Evolutionary conservation across 371 early-diverging fungal species (phyloP), one percentile per base, ranked within the genome.

Genomic region (Basidiobolus meristosporus): DNA sequence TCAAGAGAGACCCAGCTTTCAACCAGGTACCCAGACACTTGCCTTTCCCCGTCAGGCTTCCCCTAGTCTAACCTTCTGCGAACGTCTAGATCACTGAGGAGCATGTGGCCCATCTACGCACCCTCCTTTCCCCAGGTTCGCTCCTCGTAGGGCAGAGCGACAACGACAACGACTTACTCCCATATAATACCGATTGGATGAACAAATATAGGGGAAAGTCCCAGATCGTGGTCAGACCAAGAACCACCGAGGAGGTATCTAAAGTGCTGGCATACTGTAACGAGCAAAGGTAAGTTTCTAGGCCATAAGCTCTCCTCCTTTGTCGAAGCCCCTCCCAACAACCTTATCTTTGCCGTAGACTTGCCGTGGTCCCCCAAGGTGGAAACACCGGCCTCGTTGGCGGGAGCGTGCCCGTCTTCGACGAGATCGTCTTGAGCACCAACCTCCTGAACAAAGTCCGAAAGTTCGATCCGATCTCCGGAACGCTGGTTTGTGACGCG

Each of bases 281-380:
- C 44, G 70, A 73, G 6, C 59, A 79, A 41, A 65, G 47, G 70
- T 67, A 59, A 48, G 47, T 17, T 7, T 2, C 17, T 16, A 2
- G 12, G 14, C 23, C 20, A 16, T 10, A 31, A n/a, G 10, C n/a
- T 31, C 10, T n/a, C n/a, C 31, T n/a, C 31, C 31, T 31, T 30
- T 15, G n/a, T 14, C n/a, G n/a, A n/a, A n/a, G n/a, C n/a, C 16
- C 5, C 7, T 41, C 14, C 5, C 3, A 5, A 19, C 12, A 28
- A 23, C 11, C 31, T 22, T 31, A 11, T 22, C 12, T 9, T 34
- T 23, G n/a, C 10, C 4, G 14, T 45, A 68, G 71, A 28, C 53
- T 96, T 30, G 91, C 90, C 7, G 83, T 97, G 22, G 90, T 89
- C 2, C 92, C 95, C 26, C 98, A 97, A 57, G 97, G 97, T 43